A percentile compares a stretch with the other conserved stretches of the same genome.
Conservation (phyloP, 495 filamentous ascomycete genomes). For the Daldinia grandis region DNA sequence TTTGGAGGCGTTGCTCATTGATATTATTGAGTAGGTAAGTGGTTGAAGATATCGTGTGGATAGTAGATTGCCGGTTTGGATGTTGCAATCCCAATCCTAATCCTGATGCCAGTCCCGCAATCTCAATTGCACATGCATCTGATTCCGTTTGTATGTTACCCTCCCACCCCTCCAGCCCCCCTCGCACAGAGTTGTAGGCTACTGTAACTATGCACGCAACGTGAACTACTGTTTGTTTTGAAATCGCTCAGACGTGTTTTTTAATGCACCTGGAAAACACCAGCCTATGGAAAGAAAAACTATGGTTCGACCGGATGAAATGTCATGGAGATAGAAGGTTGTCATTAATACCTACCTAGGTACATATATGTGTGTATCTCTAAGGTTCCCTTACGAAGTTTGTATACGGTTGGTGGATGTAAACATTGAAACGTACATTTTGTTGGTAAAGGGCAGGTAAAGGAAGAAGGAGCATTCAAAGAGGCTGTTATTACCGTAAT, state of each 20-base stretch:
- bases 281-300: too few species aligned
- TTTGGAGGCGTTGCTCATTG: neutral
- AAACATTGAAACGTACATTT: neutral
- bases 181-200: neutral
- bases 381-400: neutral
- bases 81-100: conserved; percentile 23
- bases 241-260: neutral
- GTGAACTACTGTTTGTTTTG: conserved; percentile 11
- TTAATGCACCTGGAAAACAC: neutral
- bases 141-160: conserved; percentile 25
- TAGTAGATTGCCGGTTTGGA: conserved; percentile 15
- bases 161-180: neutral
- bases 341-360: neutral
- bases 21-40: neutral
- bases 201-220: conserved; percentile 16
- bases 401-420: neutral
- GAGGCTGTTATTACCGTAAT: conserved; percentile 6
- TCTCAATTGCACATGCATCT: conserved; percentile 25
- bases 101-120: conserved; percentile 25
- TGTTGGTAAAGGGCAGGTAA: neutral
- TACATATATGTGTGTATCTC: neutral
- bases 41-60: conserved; percentile 4
- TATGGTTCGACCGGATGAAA: neutral
- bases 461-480: neutral
- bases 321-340: neutral